These are phyloP conservation scores for Brassica incana DNA, from an alignment of 345 rosid genomes.

Conservation along the genomic window DNA sequence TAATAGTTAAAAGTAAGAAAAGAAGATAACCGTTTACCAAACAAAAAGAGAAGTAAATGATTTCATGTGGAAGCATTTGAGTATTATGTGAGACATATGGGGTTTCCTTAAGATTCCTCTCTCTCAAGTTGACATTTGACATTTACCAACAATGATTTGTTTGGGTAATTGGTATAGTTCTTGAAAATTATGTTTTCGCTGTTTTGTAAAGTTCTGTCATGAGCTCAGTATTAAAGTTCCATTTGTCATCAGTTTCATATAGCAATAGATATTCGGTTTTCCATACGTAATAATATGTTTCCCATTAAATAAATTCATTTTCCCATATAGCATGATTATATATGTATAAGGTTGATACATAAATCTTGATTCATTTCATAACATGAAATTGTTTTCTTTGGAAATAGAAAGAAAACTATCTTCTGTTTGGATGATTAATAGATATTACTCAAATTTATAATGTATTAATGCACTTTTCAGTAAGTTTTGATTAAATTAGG, in stretches of 20 bases:
- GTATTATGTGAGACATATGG: constrained; percentile 29
- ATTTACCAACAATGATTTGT: constrained; percentile 34
- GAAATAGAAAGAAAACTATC: neutral
- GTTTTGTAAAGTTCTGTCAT: constrained; percentile 31
- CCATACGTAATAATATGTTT: neutral
- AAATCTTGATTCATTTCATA: neutral
- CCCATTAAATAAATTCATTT: neutral
- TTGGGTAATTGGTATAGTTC: constrained; percentile 34
- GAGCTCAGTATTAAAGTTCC: constrained; percentile 13
- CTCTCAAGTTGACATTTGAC: constrained; percentile 35
- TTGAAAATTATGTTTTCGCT: neutral
- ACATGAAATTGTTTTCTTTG: neutral
- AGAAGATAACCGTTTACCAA: constrained; percentile 1
- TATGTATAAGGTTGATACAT: neutral
- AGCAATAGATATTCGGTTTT: neutral
- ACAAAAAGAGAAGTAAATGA: neutral
- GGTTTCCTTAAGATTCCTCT: constrained; percentile 17
- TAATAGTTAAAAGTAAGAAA: neutral
- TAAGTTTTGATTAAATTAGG: neutral
- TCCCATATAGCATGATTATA: neutral
- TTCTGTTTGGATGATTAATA: neutral
- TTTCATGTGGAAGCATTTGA: constrained; percentile 22
- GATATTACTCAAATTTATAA: neutral
- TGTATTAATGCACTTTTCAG: neutral
- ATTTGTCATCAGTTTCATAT: neutral